Base-by-base conservation (phyloP, 2,329 filamentous ascomycete species). In the Leptographium radiaticola region DNA sequence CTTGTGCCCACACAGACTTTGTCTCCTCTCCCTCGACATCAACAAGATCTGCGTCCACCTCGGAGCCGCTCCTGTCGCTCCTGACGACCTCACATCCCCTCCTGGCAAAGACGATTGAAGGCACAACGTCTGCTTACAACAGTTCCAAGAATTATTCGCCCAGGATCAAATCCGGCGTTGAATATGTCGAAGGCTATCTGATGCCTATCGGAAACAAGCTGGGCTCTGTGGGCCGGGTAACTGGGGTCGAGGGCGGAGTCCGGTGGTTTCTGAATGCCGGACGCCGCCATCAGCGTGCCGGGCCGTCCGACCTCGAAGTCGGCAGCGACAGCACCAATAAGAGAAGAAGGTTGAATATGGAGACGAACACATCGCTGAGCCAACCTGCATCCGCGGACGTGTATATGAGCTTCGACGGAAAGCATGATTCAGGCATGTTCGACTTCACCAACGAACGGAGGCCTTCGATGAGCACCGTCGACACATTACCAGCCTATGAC, bases 71-170 rank as follows among this genome's bases (percentile, higher is more conserved):
- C 7, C 74, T 97, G 4, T 87, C 88, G 6, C 80, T 97, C 1
- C 78, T 97, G 25, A 94, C 89, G 0, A 90, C 88, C 2, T 87
- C 87, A 1, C 89, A 96, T 64, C 91, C 91, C 0, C 75, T 94
- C 57, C 78, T 96, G 16, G 89, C 87, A 11, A 88, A 82, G 33
- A 89, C 89, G 0, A 90, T 95, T 61, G 88, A 87, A 60, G 83
- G 84, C 52, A 91, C 89, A 0, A 79, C 91, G 9, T 89, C 86
- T 1, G 88, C 87, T 1, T 97, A 97, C 66, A 84, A 86, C 33
- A 84, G 79, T 3, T 89, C 87, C 12, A 96, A 97, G 68, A 88
- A 90, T 60, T 94, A 91, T 63, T 94, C 89, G 1, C 89, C 91
- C 0, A 80, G 56, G 2, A 88, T 96, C 65, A 89, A 87, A 67